Base-by-base conservation (phyloP, 208 protist species). In the Leishmania arabica region DNA sequence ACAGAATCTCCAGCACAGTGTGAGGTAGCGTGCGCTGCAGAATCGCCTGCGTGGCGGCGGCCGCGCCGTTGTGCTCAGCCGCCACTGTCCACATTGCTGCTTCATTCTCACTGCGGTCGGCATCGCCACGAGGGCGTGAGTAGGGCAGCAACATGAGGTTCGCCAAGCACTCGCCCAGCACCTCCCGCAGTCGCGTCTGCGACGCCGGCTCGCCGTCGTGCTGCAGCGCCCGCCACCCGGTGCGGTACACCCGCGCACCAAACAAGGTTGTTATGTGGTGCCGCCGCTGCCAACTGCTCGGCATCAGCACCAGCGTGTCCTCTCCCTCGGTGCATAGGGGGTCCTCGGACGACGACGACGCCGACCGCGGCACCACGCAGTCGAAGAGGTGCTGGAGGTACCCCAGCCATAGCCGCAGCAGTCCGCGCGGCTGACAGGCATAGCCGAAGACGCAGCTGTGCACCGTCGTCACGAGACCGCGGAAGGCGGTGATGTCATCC, bases 331-430 rank as follows among this genome's bases (percentile, higher is more conserved):
- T 47, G 1, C 62, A 21, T 45, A 64, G 40, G 40, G 62, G n/a
- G 42, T 47, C 70, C 31, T 21, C 64, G 3, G 82, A 62, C 42
- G 74, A 75, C 45, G 65, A 24, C n/a, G 78, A 64, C 42, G 58
- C 65, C 24, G 74, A 60, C n/a, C 78, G 83, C n/a, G 93, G 93
- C 45, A 97, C 90, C 24, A 94, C 54, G n/a, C 84, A 84, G 15
- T 76, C 73, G 79, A 97, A 95, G 45, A 97, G 79, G 69, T 95
- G 89, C 75, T 69, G 77, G 53, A 97, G 86, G 82, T 93, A 91
- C 58, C 88, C 90, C 17, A 95, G 9, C 93, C 93, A 97, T 24
- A 95, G 83, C 64, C 88, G 91, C 65, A 95, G 81, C 73, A 97
- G 82, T 19, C 89, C 91, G 11, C 53, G 45, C 3, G 91, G 84